Conservation (phyloP, 768 basidiomycete species). For the Galerina sulciceps region DNA sequence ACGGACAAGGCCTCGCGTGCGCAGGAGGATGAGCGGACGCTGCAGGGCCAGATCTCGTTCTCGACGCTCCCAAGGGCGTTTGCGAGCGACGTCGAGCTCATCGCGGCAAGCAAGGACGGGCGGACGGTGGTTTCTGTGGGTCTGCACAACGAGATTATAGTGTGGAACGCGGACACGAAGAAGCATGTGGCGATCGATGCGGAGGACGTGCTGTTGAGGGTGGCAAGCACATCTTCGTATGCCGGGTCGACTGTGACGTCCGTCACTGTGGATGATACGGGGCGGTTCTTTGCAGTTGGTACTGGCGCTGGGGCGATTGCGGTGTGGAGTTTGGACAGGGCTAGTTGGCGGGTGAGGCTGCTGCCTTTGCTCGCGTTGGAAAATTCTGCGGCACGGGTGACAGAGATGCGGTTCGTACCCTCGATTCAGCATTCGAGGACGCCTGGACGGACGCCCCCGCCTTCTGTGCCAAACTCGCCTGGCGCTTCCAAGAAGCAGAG, state of each 20-base stretch:
- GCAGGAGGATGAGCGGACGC: constrained; percentile 27
- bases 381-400: constrained; percentile 52
- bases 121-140: constrained; percentile 71
- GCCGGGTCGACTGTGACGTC: constrained; percentile 56
- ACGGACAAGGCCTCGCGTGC: constrained; percentile 17
- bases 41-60: constrained; percentile 57
- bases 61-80: constrained; percentile 82
- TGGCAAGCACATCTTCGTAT: constrained; percentile 53
- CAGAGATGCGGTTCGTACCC: constrained; percentile 54
- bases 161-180: constrained; percentile 61
- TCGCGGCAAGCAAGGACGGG: constrained; percentile 75
- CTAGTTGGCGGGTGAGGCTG: constrained; percentile 20
- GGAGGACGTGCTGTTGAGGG: constrained; percentile 52
- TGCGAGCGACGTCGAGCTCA: constrained; percentile 79
- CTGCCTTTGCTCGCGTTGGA: constrained; percentile 42
- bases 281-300: constrained; percentile 71
- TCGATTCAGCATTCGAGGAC: constrained; percentile 15
- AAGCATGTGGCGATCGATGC: constrained; percentile 53
- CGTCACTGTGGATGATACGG: constrained; percentile 64
- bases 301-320: constrained; percentile 69
- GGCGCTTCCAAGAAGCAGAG: constrained; percentile 18
- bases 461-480: constrained; percentile 37
- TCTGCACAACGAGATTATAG: constrained; percentile 73
- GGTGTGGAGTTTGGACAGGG: constrained; percentile 59
- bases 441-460: constrained; percentile 22